Conservation (phyloP, 306 rosid genomes). For the barrel medic (Medicago truncatula) region MtrunA17r5.0-ANR NC_053044.1:34153001-34153500, state of each 20-base stretch:
- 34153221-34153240: constrained; percentile 80
- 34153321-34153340: constrained; percentile 59
- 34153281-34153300: constrained; percentile 63
- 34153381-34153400: constrained; percentile 59
- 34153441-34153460: neutral
- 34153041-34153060: neutral
- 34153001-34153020: neutral
- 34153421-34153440: constrained; percentile 16
- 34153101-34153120: constrained; percentile 83
- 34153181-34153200: constrained; percentile 95
- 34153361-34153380: constrained; percentile 67
- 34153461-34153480: neutral
- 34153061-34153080: neutral
- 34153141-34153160: constrained; percentile 73
- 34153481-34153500: neutral
- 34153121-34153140: constrained; percentile 83
- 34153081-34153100: constrained; percentile 69
- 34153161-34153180: constrained; percentile 87
- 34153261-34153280: constrained; percentile 50
- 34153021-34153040: neutral
- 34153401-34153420: constrained; percentile 68
- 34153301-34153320: constrained; percentile 53
- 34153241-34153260: constrained; percentile 73
- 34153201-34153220: constrained; percentile 91
- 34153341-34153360: constrained; percentile 84